phyloP scores from a whole-genome alignment of 129 eudicot species.

The Saposhnikovia divaricata region DNA sequence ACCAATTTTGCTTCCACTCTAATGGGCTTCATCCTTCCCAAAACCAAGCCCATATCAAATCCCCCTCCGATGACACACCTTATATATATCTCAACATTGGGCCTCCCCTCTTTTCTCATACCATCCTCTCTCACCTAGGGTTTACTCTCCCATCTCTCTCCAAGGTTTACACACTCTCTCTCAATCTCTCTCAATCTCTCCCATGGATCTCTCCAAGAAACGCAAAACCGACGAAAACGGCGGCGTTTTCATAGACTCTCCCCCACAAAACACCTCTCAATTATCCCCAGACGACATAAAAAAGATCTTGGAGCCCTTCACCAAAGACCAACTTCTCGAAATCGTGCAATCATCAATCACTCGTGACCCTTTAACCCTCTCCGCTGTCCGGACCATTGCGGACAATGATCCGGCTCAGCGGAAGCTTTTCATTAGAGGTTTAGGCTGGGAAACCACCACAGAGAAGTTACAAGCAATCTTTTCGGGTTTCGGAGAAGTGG shows the following conservation, averaged over 20 bases:
- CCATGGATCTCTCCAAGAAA: conserved; percentile 70
- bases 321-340: conserved; percentile 53
- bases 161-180: conserved; percentile 15
- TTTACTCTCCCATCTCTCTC: conserved; percentile 10
- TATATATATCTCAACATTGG: not conserved
- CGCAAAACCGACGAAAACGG: conserved; percentile 75
- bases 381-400: conserved; percentile 56
- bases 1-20: no score
- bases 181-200: not conserved
- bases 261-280: conserved; percentile 8
- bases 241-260: conserved; percentile 19
- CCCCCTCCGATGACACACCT: not conserved
- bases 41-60: not conserved
- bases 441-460: conserved; percentile 79
- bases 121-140: conserved; percentile 6
- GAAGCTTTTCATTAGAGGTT: conserved; percentile 79
- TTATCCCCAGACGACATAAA: conserved; percentile 52
- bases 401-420: conserved; percentile 58
- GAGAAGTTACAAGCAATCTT: conserved; percentile 53
- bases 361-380: conserved; percentile 51
- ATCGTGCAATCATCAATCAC: conserved; percentile 56
- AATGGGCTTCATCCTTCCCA: not conserved
- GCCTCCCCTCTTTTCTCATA: not conserved
- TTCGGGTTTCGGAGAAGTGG: conserved; percentile 55
- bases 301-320: conserved; percentile 55